Conservation (phyloP, 1,139 yeast genomes). For the Lodderomyces metapsilosis region DNA sequence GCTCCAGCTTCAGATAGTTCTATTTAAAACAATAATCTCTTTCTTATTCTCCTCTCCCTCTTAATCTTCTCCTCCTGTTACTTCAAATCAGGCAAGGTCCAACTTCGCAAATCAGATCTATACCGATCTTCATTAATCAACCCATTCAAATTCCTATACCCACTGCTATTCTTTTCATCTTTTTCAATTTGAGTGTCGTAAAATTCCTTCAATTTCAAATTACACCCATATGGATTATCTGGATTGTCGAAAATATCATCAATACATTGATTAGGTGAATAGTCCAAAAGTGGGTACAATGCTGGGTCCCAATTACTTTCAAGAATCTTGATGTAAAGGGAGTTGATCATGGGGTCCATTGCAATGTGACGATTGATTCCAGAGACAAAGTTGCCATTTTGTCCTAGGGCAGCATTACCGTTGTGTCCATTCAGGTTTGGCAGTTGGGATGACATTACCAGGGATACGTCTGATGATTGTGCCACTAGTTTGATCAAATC, state of each 20-base stretch:
- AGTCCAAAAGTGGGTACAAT: constrained; percentile 56
- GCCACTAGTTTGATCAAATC: constrained; percentile 6
- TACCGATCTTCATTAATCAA: constrained; percentile 38
- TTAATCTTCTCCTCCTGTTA: neutral
- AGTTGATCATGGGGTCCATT: constrained; percentile 53
- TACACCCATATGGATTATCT: constrained; percentile 69
- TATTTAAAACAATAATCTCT: constrained; percentile 2
- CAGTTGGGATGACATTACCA: constrained; percentile 1
- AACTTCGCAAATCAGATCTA: constrained; percentile 46
- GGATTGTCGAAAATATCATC: constrained; percentile 62
- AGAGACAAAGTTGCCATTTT: neutral
- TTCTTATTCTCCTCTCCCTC: neutral
- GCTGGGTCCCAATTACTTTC: constrained; percentile 79
- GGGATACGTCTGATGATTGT: constrained; percentile 2
- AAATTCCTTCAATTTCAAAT: constrained; percentile 24
- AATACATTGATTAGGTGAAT: constrained; percentile 69
- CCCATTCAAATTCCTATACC: constrained; percentile 46
- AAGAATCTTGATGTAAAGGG: constrained; percentile 59
- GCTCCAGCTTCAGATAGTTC: constrained; percentile 3
- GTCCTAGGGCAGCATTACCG: neutral
- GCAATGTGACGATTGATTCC: constrained; percentile 17
- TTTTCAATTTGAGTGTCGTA: constrained; percentile 11
- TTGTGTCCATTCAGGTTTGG: neutral
- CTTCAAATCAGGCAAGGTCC: constrained; percentile 23
- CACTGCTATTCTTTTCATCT: constrained; percentile 41